phyloP scores from a whole-genome alignment of 164 flowering plant species.

The Liquidambar formosana region DNA sequence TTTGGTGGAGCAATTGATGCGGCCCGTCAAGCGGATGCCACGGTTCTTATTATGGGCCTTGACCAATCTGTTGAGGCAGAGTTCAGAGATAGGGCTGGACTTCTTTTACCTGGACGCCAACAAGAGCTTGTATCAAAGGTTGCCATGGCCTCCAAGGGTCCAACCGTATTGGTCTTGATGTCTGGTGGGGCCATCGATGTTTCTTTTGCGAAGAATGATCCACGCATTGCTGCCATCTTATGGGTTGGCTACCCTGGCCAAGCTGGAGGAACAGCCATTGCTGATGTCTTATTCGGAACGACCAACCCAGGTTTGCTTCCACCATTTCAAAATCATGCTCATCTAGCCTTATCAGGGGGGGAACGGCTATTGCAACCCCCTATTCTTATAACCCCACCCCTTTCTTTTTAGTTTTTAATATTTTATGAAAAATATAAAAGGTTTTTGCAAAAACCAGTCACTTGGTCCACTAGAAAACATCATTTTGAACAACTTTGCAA shows the following conservation, averaged over 20 bases:
- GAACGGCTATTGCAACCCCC: too few relatives aligned
- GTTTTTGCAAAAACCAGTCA: too few relatives aligned
- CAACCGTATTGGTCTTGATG: conserved; percentile 75
- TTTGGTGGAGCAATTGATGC: conserved; percentile 63
- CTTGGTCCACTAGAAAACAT: too few relatives aligned
- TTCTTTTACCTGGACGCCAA: conserved; percentile 82
- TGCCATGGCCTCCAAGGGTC: conserved; percentile 72
- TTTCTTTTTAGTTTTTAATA: too few relatives aligned
- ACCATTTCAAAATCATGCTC: neutral
- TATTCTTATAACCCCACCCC: too few relatives aligned
- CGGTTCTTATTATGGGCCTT: conserved; percentile 81
- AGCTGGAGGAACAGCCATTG: conserved; percentile 89
- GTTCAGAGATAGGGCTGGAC: conserved; percentile 52
- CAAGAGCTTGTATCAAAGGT: conserved; percentile 72
- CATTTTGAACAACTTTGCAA: too few relatives aligned
- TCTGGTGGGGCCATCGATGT: conserved; percentile 92
- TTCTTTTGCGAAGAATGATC: conserved; percentile 69
- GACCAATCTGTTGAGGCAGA: conserved; percentile 94
- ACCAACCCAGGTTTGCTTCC: conserved; percentile 67
- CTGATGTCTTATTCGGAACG: conserved; percentile 77
- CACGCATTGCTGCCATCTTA: conserved; percentile 55
- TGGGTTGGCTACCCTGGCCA: conserved; percentile 98
- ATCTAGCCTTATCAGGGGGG: too few relatives aligned
- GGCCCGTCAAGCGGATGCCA: conserved; percentile 75
- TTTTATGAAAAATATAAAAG: too few relatives aligned